Evolutionary conservation across 1,139 yeast genomes (phyloP), one percentile per base, ranked within the genome.

Genomic region (Lodderomyces margitis): DNA sequence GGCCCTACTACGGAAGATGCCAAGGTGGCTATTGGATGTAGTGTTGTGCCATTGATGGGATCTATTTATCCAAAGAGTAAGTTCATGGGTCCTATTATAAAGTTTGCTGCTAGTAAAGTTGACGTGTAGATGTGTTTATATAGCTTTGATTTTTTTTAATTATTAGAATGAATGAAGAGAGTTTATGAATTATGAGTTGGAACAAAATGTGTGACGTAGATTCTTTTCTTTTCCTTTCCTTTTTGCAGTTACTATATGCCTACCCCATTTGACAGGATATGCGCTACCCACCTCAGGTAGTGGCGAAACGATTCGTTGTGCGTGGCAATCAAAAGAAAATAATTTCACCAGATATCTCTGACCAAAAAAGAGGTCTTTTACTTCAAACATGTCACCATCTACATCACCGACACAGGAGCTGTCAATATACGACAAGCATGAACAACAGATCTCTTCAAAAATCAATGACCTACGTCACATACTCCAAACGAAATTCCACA

Each of bases 1-100:
- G 75, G 75, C 4, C 61, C 61, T 10, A 55, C 62, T n/a, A 57
- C 62, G 2, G 62, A 57, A 39, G 68, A 66, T 44, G 70, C 75
- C 5, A 70, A 70, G 50, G 55, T 62, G 40, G 70, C 68, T 30
- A 70, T 70, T 46, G 75, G 75, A 2, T 57, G 70, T 42, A 55
- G 53, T 35, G 61, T 61, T 37, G 66, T 70, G 12, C 69, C 70
- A 5, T 53, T 70, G 19, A 53, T 57, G 38, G 75, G 74, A 27
- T 51, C 57, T 19, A 45, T 57, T 38, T 50, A 50, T 37, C 51
- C 60, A 9, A 46, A 46, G 20, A 46, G 44, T 37, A 49, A 46
- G 28, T 41, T 46, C 8, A 39, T 57, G 31, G 55, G 54, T 1
- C 53, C 56, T 12, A 44, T 54, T 12, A 53, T 55, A 17, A 48